Conservation (phyloP, 2,329 filamentous ascomycete species). For the Penicillium sp. region DNA sequence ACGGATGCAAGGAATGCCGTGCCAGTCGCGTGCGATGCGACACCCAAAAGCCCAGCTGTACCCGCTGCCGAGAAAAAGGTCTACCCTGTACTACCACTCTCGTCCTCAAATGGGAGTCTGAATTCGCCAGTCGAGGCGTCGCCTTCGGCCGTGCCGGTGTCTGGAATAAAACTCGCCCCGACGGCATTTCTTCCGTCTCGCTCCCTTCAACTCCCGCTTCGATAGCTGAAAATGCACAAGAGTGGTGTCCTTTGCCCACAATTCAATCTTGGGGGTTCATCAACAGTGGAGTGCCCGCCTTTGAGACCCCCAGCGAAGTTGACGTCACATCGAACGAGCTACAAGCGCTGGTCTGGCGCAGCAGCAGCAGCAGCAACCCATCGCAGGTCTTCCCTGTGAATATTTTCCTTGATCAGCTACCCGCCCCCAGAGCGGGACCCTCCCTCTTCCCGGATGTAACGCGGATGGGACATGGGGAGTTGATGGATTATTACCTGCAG, state of each 20-base stretch:
- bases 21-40: constrained; percentile 48
- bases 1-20: constrained; percentile 47
- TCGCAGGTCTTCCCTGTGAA: not conserved
- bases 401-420: not conserved
- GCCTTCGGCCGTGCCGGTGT: constrained; percentile 50
- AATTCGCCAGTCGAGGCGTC: constrained; percentile 46
- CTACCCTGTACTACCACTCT: constrained; percentile 42
- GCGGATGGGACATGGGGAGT: constrained; percentile 31
- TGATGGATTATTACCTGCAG: constrained; percentile 48
- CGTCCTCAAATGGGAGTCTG: constrained; percentile 44
- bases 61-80: constrained; percentile 40
- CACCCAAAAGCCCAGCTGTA: constrained; percentile 43
- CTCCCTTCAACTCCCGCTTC: constrained; percentile 19
- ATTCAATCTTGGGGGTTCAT: constrained; percentile 38
- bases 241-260: constrained; percentile 34
- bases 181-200: constrained; percentile 24
- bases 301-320: constrained; percentile 32
- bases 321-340: constrained; percentile 30
- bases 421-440: constrained; percentile 20
- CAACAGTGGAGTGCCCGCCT: constrained; percentile 35
- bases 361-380: not conserved
- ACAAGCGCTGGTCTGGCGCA: constrained; percentile 12
- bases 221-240: constrained; percentile 22
- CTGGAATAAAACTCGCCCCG: constrained; percentile 40
- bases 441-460: constrained; percentile 36